Evolutionary conservation across 192 early-diverging fungal species (phyloP).

Genomic region (Rhizophagus sp.): DNA sequence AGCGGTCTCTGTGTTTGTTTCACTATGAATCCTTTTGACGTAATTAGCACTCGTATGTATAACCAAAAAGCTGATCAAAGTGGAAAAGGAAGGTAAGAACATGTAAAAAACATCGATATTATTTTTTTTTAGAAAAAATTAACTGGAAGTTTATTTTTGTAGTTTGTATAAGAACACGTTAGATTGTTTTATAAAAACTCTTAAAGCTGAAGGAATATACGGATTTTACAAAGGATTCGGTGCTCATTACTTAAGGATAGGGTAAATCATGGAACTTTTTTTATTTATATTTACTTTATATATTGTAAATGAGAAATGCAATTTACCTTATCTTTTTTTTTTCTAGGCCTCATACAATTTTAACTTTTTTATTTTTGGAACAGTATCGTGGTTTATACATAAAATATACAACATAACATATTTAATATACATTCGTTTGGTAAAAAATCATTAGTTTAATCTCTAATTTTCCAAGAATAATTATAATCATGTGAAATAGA

Average conservation of each 20-base stretch:
- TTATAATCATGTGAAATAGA: too few relatives aligned
- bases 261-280: slow-evolving; percentile 47
- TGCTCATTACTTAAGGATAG: slow-evolving; percentile 89
- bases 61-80: slow-evolving; percentile 60
- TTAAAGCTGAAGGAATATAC: slow-evolving; percentile 73
- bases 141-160: neutral
- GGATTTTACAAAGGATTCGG: slow-evolving; percentile 93
- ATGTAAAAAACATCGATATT: neutral
- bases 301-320: neutral
- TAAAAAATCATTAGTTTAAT: too few relatives aligned
- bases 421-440: too few relatives aligned
- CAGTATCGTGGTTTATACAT: slow-evolving; percentile 43
- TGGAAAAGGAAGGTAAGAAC: slow-evolving; percentile 26
- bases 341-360: slow-evolving; percentile 81
- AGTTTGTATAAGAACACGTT: slow-evolving; percentile 75
- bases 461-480: too few relatives aligned
- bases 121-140: neutral
- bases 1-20: slow-evolving; percentile 84
- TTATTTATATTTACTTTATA: neutral
- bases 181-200: slow-evolving; percentile 87
- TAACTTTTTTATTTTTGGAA: slow-evolving; percentile 92
- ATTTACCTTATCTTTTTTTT: neutral
- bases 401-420: slow-evolving; percentile 21
- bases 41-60: slow-evolving; percentile 93
- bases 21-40: slow-evolving; percentile 98